These are phyloP conservation scores for Bipolaris cookei DNA, from an alignment of 2,329 filamentous ascomycete species.

Conservation along the genomic window DNA sequence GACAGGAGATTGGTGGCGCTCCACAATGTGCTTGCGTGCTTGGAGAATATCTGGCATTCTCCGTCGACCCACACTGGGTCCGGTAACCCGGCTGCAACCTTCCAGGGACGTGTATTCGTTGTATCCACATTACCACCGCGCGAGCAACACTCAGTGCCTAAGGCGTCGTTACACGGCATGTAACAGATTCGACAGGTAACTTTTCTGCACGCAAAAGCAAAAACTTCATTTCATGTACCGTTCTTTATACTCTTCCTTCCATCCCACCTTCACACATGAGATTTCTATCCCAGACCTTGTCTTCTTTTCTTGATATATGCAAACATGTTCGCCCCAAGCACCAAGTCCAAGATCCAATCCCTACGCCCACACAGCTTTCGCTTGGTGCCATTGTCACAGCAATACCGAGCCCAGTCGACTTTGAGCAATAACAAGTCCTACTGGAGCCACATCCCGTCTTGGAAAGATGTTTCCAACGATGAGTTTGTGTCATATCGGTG, in stretches of 20 bases:
- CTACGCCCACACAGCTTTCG: neutral
- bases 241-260: neutral
- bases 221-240: neutral
- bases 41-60: neutral
- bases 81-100: slow-evolving; percentile 1
- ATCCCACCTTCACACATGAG: neutral
- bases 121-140: slow-evolving; percentile 2
- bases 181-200: neutral
- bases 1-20: neutral
- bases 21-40: neutral
- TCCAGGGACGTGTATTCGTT: neutral
- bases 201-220: neutral
- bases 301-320: neutral
- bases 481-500: slow-evolving; percentile 62
- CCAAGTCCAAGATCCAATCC: slow-evolving; percentile 2
- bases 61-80: slow-evolving; percentile 5
- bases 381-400: neutral
- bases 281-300: neutral
- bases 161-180: slow-evolving; percentile 3
- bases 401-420: slow-evolving; percentile 21
- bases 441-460: slow-evolving; percentile 60
- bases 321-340: slow-evolving; percentile 11
- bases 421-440: slow-evolving; percentile 45
- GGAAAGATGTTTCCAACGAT: slow-evolving; percentile 56
- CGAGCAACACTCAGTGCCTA: neutral